Percentiles rank a stretch among this genome's conserved stretches.
Conservation (phyloP, 2,329 filamentous ascomycete genomes). For the Colletotrichum filicis region DNA sequence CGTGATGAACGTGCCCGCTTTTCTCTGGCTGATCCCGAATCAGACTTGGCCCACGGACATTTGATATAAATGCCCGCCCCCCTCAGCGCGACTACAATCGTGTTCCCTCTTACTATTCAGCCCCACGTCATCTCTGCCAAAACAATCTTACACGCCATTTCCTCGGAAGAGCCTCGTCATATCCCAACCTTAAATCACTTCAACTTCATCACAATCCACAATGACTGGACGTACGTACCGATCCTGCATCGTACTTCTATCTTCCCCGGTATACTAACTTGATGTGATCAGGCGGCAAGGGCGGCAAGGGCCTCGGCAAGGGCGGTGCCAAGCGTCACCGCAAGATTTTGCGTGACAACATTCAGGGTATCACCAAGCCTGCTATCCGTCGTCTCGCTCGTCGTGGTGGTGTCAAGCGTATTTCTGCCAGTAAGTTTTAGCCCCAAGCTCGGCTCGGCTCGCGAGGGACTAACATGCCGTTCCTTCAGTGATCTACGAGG, state of each 20-base stretch:
- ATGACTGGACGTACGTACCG: constrained; percentile 78
- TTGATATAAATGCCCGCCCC: constrained; percentile 32
- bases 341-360: constrained; percentile 99
- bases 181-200: background rate
- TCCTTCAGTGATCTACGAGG: constrained; percentile 78
- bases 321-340: constrained; percentile 98
- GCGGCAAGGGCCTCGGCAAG: constrained; percentile 98
- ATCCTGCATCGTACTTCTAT: constrained; percentile 16
- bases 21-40: constrained; percentile 35
- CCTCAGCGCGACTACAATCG: constrained; percentile 2
- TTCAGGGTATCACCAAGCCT: constrained; percentile 98
- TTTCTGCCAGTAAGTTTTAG: constrained; percentile 82
- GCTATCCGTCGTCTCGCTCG: constrained; percentile 98
- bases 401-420: constrained; percentile 99
- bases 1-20: constrained; percentile 20
- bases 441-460: background rate
- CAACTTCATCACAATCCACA: constrained; percentile 48
- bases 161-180: constrained; percentile 5
- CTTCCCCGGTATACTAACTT: constrained; percentile 6
- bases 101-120: background rate
- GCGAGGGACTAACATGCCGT: constrained; percentile 31
- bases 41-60: constrained; percentile 15
- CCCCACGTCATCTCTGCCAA: constrained; percentile 24
- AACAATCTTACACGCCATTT: background rate
- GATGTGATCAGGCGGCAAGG: constrained; percentile 78